Percentiles rank a stretch among this genome's conserved stretches.
These are phyloP conservation scores for Podaxis mareebaensis DNA, from an alignment of 768 basidiomycete species.

Conservation along the genomic window DNA sequence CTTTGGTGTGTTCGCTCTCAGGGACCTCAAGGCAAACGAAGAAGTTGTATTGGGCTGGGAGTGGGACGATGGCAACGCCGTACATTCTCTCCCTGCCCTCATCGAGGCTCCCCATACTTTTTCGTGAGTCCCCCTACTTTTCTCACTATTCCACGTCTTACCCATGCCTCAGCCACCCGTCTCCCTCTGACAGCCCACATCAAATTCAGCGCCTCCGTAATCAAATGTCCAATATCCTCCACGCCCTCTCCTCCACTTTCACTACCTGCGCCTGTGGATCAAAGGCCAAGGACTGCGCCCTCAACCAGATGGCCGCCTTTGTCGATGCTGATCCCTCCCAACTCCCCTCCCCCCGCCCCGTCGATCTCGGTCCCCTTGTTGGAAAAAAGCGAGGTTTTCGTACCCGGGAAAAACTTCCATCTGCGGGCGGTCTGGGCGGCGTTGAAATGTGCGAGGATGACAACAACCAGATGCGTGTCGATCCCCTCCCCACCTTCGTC, in stretches of 20 bases:
- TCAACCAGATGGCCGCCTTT: constrained; percentile 65
- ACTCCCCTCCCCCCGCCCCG: neutral
- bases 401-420: constrained; percentile 56
- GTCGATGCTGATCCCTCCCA: constrained; percentile 34
- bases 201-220: constrained; percentile 54
- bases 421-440: constrained; percentile 56
- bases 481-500: neutral
- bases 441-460: constrained; percentile 46
- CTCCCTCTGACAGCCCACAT: constrained; percentile 37
- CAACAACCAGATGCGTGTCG: neutral
- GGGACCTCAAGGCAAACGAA: constrained; percentile 74
- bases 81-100: constrained; percentile 75
- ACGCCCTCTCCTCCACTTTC: constrained; percentile 68
- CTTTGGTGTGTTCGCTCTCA: constrained; percentile 81
- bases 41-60: constrained; percentile 94
- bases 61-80: constrained; percentile 91
- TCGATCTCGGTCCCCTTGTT: constrained; percentile 66
- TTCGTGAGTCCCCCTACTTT: constrained; percentile 45
- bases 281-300: constrained; percentile 59
- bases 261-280: constrained; percentile 76
- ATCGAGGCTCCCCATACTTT: constrained; percentile 58
- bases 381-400: constrained; percentile 61
- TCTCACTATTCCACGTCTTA: constrained; percentile 19
- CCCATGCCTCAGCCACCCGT: constrained; percentile 16
- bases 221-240: constrained; percentile 71